Percentiles rank a stretch among this genome's conserved stretches.
Evolutionary conservation across 139 green algal species (phyloP).

Genomic region (Mychonastes homosphaera): DNA sequence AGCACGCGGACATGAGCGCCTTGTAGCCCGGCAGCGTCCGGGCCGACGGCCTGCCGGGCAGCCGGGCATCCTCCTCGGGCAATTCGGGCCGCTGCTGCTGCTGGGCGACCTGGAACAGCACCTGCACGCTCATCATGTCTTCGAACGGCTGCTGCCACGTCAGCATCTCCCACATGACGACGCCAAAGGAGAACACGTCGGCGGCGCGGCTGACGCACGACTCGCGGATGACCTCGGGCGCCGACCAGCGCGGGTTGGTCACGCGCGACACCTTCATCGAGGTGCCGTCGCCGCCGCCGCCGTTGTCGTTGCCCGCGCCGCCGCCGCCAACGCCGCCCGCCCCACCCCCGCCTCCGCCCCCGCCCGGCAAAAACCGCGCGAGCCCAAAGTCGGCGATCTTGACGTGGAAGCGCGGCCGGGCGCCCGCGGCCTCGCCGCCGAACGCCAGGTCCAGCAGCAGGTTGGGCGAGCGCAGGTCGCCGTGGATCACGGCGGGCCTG

Average conservation of each 20-base stretch:
- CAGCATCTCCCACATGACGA: slow-evolving; percentile 66
- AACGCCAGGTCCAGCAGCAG: slow-evolving; percentile 48
- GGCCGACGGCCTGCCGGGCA: not conserved
- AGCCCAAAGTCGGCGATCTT: slow-evolving; percentile 30
- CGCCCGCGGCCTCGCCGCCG: slow-evolving; percentile 16
- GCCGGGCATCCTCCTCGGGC: not conserved
- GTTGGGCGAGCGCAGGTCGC: slow-evolving; percentile 66
- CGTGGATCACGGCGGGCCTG: slow-evolving; percentile 65
- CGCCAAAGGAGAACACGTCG: slow-evolving; percentile 36
- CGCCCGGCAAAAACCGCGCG: slow-evolving; percentile 17
- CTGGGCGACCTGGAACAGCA: not conserved
- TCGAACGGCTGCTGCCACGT: slow-evolving; percentile 79
- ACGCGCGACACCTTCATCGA: slow-evolving; percentile 23
- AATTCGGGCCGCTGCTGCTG: not conserved
- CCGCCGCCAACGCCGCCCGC: no score
- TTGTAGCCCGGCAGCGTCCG: slow-evolving; percentile 29
- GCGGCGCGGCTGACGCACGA: slow-evolving; percentile 11
- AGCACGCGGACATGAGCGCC: slow-evolving; percentile 60
- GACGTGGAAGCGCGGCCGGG: slow-evolving; percentile 34
- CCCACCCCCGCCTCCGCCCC: not conserved
- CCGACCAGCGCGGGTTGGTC: slow-evolving; percentile 51
- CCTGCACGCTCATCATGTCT: slow-evolving; percentile 49
- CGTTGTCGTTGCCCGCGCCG: no score
- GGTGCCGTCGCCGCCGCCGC: not conserved
- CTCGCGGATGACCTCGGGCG: slow-evolving; percentile 41